A percentile compares a stretch with the other conserved stretches of the same genome.
Evolutionary conservation across 176 grass and related monocot genomes (phyloP).

Genomic region (Cenchrus purpureus): DNA sequence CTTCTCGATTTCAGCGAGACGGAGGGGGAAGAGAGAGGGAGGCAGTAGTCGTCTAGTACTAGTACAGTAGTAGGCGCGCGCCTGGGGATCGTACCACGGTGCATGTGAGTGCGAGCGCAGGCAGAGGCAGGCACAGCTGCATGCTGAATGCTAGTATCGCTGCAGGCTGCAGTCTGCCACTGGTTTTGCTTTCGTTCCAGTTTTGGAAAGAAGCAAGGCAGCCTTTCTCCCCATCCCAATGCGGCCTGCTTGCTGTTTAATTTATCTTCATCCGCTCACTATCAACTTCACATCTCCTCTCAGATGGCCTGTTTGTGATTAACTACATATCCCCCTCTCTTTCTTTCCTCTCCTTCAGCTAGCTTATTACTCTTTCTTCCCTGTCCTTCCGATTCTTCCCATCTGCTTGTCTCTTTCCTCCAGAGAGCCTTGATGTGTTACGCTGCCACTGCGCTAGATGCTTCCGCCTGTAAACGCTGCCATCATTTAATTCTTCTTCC

Average conservation of each 20-base stretch:
- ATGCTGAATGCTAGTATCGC: constrained; percentile 2
- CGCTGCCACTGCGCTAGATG: constrained; percentile 43
- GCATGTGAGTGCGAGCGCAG: constrained; percentile 46
- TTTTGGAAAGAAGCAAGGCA: constrained; percentile 62
- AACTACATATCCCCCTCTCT: constrained; percentile 25
- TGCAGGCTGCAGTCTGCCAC: constrained; percentile 52
- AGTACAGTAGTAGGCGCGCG: background rate
- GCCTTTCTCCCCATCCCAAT: constrained; percentile 67
- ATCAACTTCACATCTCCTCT: constrained; percentile 29
- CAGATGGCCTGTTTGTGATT: constrained; percentile 44
- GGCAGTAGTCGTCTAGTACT: background rate
- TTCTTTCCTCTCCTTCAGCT: background rate
- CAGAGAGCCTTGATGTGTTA: constrained; percentile 17
- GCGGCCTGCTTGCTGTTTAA: constrained; percentile 1
- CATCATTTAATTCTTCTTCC: constrained; percentile 39
- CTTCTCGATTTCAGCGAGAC: constrained; percentile 39
- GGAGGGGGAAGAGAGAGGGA: too few relatives aligned
- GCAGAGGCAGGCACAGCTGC: constrained; percentile 18
- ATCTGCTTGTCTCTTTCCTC: constrained; percentile 58
- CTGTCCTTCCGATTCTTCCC: constrained; percentile 48
- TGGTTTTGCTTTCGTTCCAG: constrained; percentile 52
- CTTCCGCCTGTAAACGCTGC: constrained; percentile 57
- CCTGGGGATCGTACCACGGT: constrained; percentile 62
- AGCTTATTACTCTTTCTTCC: background rate
- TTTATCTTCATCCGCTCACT: background rate